phyloP scores from a whole-genome alignment of 257 asterid genomes.

The Lavandula angustifolia region DNA sequence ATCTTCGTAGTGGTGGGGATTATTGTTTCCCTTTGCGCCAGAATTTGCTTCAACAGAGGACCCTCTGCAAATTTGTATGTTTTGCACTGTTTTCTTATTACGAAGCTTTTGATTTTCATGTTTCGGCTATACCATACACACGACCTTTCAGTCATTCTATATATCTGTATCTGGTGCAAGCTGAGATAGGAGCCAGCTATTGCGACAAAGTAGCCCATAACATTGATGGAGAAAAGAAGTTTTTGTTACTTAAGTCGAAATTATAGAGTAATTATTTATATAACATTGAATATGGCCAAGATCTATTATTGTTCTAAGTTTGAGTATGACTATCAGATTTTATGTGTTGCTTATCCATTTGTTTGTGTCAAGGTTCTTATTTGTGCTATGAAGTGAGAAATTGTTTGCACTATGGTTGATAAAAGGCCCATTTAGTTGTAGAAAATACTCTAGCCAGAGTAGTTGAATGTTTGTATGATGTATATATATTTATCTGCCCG shows the following conservation, averaged over 20 bases:
- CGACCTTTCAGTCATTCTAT: too few relatives aligned
- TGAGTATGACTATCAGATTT: background rate
- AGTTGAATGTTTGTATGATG: background rate
- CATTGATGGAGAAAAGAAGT: background rate
- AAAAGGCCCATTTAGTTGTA: background rate
- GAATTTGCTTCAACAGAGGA: conserved; percentile 89
- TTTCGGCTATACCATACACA: background rate
- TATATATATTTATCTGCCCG: background rate
- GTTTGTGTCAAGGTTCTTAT: background rate
- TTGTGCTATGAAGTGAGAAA: conserved; percentile 13
- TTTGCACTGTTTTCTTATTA: background rate
- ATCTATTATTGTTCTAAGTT: conserved; percentile 10
- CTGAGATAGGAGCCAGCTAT: background rate
- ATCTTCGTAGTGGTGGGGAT: conserved; percentile 71
- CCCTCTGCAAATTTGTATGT: conserved; percentile 91
- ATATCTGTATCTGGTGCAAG: too few relatives aligned
- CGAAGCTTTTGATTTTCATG: background rate
- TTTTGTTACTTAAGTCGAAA: background rate
- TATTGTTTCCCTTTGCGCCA: conserved; percentile 62
- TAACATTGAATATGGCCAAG: conserved; percentile 1
- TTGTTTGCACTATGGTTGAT: background rate
- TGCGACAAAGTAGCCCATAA: background rate
- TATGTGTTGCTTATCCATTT: background rate
- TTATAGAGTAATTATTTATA: background rate
- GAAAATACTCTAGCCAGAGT: background rate